A percentile compares a stretch with the other conserved stretches of the same genome.
Conservation (phyloP, 306 rosid genomes). For the Rosa lucieae region DNA sequence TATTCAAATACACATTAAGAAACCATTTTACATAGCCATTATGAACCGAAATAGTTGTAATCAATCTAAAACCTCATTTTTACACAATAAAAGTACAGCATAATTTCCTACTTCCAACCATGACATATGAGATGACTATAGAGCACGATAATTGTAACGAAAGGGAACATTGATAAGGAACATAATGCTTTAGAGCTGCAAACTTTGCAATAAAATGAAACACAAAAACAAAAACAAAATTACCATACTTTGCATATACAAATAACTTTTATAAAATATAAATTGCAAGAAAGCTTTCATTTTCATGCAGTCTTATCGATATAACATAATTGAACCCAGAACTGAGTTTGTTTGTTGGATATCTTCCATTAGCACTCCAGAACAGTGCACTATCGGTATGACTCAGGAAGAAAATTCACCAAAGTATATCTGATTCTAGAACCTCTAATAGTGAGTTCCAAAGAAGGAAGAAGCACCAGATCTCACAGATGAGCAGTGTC, state of each 20-base stretch:
- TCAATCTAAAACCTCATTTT: background rate
- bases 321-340: background rate
- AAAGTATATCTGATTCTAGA: conserved; percentile 68
- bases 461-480: conserved; percentile 66
- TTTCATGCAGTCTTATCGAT: conserved; percentile 6
- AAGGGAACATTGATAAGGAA: background rate
- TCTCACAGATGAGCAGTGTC: conserved; percentile 77
- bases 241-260: background rate
- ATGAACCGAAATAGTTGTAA: background rate
- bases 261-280: background rate
- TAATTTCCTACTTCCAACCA: background rate
- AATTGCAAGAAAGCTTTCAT: background rate
- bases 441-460: conserved; percentile 67
- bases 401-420: conserved; percentile 74
- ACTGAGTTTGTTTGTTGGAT: conserved; percentile 51
- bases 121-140: background rate
- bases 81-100: background rate
- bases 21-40: conserved; percentile 19
- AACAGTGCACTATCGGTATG: conserved; percentile 60
- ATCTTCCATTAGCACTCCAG: conserved; percentile 97
- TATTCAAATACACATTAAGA: conserved; percentile 65
- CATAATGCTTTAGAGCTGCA: background rate
- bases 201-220: background rate
- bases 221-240: background rate
- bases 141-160: background rate